Conservation (phyloP, 2,329 filamentous ascomycete species). For the Claviceps digitariae region DNA sequence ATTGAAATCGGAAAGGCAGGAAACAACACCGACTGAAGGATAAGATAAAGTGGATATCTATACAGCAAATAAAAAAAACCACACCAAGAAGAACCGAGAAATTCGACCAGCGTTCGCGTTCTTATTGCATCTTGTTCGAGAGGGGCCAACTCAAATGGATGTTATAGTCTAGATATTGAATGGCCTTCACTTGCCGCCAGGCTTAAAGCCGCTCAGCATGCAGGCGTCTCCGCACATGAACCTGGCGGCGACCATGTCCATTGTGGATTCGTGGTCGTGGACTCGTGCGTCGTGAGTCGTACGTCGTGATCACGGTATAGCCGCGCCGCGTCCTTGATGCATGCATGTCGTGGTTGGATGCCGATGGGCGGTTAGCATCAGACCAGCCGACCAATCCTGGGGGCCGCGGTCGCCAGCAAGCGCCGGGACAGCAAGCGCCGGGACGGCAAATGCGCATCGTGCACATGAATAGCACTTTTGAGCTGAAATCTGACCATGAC, state of each 20-base stretch:
- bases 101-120: not conserved
- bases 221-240: not conserved
- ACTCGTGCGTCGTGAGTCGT: slow-evolving; percentile 2
- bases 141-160: not conserved
- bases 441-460: not conserved
- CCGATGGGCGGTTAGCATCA: slow-evolving; percentile 4
- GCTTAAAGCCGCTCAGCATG: not conserved
- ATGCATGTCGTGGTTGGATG: no score
- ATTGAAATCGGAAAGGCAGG: no score
- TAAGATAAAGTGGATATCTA: not conserved
- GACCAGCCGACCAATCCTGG: slow-evolving; percentile 3
- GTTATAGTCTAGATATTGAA: not conserved
- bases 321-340: slow-evolving; percentile 8
- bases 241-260: not conserved
- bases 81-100: not conserved
- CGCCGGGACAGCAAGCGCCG: not conserved
- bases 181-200: not conserved
- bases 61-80: not conserved
- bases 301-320: slow-evolving; percentile 11
- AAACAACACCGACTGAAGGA: not conserved
- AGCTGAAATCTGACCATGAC: not conserved
- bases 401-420: not conserved
- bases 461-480: not conserved
- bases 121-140: not conserved
- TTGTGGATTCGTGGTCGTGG: slow-evolving; percentile 9